phyloP scores from a whole-genome alignment of 441 rosid species.

The Melastoma candidum region DNA sequence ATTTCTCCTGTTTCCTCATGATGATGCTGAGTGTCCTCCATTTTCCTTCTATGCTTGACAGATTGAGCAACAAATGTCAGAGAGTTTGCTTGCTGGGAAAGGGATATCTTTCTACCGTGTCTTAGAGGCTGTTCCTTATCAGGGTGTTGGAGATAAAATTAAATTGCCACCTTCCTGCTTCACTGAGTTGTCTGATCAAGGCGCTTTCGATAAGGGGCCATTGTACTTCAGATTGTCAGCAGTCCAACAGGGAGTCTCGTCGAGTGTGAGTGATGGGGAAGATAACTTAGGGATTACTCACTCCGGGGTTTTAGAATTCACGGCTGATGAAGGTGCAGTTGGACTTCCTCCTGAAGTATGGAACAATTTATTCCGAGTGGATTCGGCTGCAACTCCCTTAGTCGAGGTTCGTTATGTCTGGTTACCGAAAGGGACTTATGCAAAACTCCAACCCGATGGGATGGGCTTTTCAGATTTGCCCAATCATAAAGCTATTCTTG shows the following conservation, averaged over 20 bases:
- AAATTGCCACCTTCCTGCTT: conserved; percentile 77
- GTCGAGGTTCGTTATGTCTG: conserved; percentile 68
- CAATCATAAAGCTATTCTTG: conserved; percentile 90
- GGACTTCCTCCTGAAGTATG: conserved; percentile 86
- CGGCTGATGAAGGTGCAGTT: conserved; percentile 73
- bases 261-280: conserved; percentile 13
- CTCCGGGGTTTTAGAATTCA: conserved; percentile 88
- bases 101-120: conserved; percentile 56
- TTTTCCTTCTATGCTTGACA: conserved; percentile 16
- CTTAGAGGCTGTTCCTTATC: conserved; percentile 60
- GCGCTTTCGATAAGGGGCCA: conserved; percentile 85
- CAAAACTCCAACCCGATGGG: conserved; percentile 78
- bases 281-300: conserved; percentile 38
- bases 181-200: conserved; percentile 71
- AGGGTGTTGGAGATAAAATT: conserved; percentile 81
- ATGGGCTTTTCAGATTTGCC: conserved; percentile 88
- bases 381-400: conserved; percentile 31
- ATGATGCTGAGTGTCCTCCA: background rate
- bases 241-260: conserved; percentile 33
- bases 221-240: conserved; percentile 61
- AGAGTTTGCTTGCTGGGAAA: conserved; percentile 53
- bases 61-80: conserved; percentile 75
- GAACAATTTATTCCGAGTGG: conserved; percentile 55
- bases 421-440: conserved; percentile 74
- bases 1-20: background rate